Evolutionary conservation across 176 grass and related monocot genomes (phyloP).

Genomic region (Avena insularis): DNA sequence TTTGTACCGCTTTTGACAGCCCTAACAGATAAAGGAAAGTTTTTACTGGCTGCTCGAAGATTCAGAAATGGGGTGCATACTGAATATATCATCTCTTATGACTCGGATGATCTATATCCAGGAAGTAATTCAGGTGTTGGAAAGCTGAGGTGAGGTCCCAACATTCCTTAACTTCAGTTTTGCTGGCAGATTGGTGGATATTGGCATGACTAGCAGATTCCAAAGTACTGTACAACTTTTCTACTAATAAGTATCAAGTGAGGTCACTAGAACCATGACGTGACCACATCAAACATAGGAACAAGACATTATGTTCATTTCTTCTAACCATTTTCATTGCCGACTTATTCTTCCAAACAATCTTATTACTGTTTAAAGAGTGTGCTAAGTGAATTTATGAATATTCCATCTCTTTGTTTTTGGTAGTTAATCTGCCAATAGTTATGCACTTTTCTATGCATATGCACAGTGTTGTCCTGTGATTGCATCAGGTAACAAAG

Average conservation of each 20-base stretch:
- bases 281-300: not conserved
- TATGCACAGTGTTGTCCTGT: not conserved
- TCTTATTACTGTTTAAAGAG: not conserved
- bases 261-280: not conserved
- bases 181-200: conserved; percentile 24
- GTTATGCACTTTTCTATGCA: not conserved
- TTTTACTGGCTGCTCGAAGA: conserved; percentile 84
- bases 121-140: conserved; percentile 90
- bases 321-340: no score
- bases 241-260: not conserved
- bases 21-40: conserved; percentile 83
- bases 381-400: conserved; percentile 18
- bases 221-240: not conserved
- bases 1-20: conserved; percentile 58
- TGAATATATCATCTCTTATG: conserved; percentile 91
- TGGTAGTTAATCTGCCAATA: not conserved
- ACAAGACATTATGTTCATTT: not conserved
- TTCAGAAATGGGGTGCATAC: conserved; percentile 75
- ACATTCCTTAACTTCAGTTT: conserved; percentile 12
- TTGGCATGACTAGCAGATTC: not conserved
- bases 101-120: conserved; percentile 79
- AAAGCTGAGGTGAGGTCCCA: conserved; percentile 71
- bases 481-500: conserved; percentile 20
- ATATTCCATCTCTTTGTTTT: not conserved
- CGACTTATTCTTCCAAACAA: not conserved